Evolutionary conservation across 2,329 filamentous ascomycete species (phyloP).

Genomic region (Dactylellina drechsleri): DNA sequence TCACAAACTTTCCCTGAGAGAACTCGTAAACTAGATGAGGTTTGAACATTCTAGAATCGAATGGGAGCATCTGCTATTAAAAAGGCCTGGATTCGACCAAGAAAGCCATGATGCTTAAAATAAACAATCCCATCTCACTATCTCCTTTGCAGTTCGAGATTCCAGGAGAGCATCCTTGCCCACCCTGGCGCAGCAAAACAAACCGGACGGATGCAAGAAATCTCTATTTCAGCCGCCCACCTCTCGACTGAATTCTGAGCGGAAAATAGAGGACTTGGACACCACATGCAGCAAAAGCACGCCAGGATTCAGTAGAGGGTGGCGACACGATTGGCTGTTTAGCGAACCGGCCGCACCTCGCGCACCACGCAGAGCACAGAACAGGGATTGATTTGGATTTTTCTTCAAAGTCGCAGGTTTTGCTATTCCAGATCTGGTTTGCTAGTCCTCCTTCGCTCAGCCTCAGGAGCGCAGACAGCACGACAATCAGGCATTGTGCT

Average conservation of each 20-base stretch:
- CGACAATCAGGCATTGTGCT: conserved; percentile 15
- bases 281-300: conserved; percentile 34
- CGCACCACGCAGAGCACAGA: conserved; percentile 23
- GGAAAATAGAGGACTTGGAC: conserved; percentile 13
- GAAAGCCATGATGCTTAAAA: conserved; percentile 35
- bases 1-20: no score
- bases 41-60: neutral
- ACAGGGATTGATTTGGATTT: conserved; percentile 54
- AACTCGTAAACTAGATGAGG: no score
- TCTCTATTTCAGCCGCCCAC: conserved; percentile 35
- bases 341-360: conserved; percentile 24
- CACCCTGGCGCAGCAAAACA: conserved; percentile 38
- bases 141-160: conserved; percentile 32
- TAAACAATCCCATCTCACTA: conserved; percentile 25
- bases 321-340: conserved; percentile 31
- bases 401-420: conserved; percentile 10
- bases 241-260: neutral
- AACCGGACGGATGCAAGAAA: conserved; percentile 9
- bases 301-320: conserved; percentile 14
- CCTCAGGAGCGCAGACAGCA: conserved; percentile 33
- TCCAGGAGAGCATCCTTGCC: conserved; percentile 34
- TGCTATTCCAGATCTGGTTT: conserved; percentile 50
- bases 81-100: neutral
- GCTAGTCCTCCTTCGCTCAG: conserved; percentile 40
- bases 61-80: neutral